These are phyloP conservation scores for Lachnellula subtilissima DNA, from an alignment of 2,329 filamentous ascomycete genomes.

Conservation along the genomic window DNA sequence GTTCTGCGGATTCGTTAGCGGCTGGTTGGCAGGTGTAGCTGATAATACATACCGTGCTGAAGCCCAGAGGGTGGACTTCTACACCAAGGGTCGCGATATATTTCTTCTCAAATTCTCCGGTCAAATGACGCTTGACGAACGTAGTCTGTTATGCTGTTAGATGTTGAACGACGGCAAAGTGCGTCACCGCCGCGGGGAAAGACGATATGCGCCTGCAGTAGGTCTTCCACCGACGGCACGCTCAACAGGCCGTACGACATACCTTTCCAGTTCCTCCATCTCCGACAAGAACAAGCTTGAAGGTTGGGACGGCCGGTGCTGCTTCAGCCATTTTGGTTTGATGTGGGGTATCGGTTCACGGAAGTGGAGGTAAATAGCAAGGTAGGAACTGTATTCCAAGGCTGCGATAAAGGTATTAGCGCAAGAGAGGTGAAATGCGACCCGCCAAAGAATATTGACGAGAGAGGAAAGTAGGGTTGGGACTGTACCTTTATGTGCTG, in stretches of 20 bases:
- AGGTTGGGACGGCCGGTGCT: conserved; percentile 63
- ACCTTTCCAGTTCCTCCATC: conserved; percentile 99
- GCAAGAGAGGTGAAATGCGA: neutral
- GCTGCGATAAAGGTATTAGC: conserved; percentile 26
- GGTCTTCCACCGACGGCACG: conserved; percentile 10
- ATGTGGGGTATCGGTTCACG: conserved; percentile 12
- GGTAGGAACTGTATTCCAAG: conserved; percentile 11
- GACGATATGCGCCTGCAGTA: conserved; percentile 21
- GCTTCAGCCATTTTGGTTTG: conserved; percentile 57
- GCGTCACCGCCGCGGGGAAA: conserved; percentile 15
- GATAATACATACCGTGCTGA: conserved; percentile 79
- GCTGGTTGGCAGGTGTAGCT: conserved; percentile 10
- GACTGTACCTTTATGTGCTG: conserved; percentile 25
- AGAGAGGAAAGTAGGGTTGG: conserved; percentile 1
- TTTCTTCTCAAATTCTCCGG: conserved; percentile 99
- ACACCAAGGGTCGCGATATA: conserved; percentile 99
- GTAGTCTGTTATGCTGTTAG: conserved; percentile 66
- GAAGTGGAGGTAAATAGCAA: conserved; percentile 25
- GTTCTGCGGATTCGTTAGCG: conserved; percentile 55
- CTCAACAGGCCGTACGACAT: conserved; percentile 33
- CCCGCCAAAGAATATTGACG: neutral
- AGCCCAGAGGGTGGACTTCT: conserved; percentile 96
- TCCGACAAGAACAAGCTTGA: conserved; percentile 99
- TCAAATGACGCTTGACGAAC: conserved; percentile 99
- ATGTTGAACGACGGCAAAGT: conserved; percentile 10